Evolutionary conservation across 2,329 filamentous ascomycete genomes (phyloP).

Genomic region (Exophiala sp.): DNA sequence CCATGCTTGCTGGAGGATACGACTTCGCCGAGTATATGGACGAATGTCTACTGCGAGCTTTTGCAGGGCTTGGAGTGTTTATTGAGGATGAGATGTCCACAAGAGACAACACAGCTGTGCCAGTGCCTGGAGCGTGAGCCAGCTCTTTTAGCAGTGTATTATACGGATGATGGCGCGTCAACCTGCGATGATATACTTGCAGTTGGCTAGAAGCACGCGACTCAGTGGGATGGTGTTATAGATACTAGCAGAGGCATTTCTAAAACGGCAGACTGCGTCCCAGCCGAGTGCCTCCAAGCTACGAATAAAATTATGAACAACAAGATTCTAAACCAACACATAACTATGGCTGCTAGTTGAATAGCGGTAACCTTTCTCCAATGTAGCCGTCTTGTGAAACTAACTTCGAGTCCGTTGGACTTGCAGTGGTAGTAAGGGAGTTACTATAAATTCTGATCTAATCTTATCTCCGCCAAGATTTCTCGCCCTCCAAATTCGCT

Average conservation of each 20-base stretch:
- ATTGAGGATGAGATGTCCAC: slow-evolving; percentile 62
- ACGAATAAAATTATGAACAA: too few relatives aligned
- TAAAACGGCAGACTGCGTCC: too few relatives aligned
- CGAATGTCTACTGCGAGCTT: slow-evolving; percentile 78
- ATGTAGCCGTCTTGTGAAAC: too few relatives aligned
- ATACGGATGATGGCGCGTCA: too few relatives aligned
- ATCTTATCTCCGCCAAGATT: slow-evolving; percentile 18
- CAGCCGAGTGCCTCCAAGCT: too few relatives aligned
- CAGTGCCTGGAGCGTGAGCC: slow-evolving; percentile 4
- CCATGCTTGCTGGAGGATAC: slow-evolving; percentile 71
- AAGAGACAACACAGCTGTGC: slow-evolving; percentile 17
- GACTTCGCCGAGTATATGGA: slow-evolving; percentile 74
- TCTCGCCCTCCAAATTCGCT: slow-evolving; percentile 8
- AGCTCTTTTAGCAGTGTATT: neutral
- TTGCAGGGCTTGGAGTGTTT: slow-evolving; percentile 81
- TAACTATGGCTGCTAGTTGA: too few relatives aligned
- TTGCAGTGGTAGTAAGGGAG: neutral
- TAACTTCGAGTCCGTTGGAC: neutral
- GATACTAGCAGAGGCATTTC: too few relatives aligned
- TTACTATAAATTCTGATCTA: slow-evolving; percentile 1
- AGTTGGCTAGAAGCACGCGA: too few relatives aligned
- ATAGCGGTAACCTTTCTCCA: too few relatives aligned
- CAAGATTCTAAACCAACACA: too few relatives aligned
- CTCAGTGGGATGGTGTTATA: too few relatives aligned
- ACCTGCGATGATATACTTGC: too few relatives aligned